A percentile compares a stretch with the other conserved stretches of the same genome.
These are phyloP conservation scores for Prosopis cineraria DNA, from an alignment of 306 rosid genomes.

Conservation along the genomic window DNA sequence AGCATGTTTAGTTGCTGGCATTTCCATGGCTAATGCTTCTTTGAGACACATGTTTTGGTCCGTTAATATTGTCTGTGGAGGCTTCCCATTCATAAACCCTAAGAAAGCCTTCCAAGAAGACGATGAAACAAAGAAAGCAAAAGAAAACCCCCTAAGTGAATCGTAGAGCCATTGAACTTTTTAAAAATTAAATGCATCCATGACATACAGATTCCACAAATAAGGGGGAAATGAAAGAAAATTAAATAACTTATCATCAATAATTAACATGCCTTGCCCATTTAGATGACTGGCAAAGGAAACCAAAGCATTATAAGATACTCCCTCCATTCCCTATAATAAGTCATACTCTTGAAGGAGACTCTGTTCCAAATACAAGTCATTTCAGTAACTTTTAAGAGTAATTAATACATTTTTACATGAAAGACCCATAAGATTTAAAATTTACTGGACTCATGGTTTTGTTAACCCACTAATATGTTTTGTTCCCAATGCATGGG, in stretches of 20 bases:
- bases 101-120: constrained; percentile 76
- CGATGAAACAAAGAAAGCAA: constrained; percentile 16
- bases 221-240: not conserved
- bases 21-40: constrained; percentile 79
- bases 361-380: not conserved
- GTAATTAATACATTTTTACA: not conserved
- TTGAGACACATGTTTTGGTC: constrained; percentile 92
- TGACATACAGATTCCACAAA: not conserved
- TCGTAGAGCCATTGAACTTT: constrained; percentile 28
- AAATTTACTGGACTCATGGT: not conserved
- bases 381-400: not conserved
- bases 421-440: not conserved
- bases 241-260: constrained; percentile 14
- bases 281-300: constrained; percentile 13
- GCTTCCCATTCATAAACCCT: constrained; percentile 91
- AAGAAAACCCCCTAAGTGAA: constrained; percentile 39
- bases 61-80: constrained; percentile 85
- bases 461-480: not conserved
- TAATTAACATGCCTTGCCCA: not conserved
- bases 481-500: not conserved
- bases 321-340: not conserved
- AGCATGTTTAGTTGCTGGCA: constrained; percentile 80
- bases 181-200: constrained; percentile 15
- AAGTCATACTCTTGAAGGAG: not conserved
- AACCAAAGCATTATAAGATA: constrained; percentile 13